A percentile compares a stretch with the other conserved stretches of the same genome.
These are phyloP conservation scores for Entomophthora muscae DNA, from an alignment of 371 early-diverging fungal genomes.

Conservation along the genomic window DNA sequence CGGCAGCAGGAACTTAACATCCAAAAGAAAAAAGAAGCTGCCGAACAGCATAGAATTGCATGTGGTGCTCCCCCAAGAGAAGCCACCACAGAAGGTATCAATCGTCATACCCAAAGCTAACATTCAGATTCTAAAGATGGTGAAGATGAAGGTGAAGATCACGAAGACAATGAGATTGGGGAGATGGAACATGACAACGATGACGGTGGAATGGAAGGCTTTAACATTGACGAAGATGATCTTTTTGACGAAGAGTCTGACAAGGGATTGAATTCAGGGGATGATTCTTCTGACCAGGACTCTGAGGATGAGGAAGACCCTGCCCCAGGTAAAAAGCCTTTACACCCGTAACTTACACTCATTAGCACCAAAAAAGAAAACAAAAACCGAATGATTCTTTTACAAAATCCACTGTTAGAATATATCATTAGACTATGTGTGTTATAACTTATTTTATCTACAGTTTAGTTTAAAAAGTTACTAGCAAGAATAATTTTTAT, in stretches of 20 bases:
- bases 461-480: no score
- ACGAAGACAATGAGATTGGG: slow-evolving; percentile 12
- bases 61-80: slow-evolving; percentile 13
- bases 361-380: background rate
- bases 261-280: slow-evolving; percentile 12
- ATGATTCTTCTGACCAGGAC: slow-evolving; percentile 12
- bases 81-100: background rate
- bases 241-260: slow-evolving; percentile 10
- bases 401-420: background rate
- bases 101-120: background rate
- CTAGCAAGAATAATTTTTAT: no score
- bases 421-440: no score
- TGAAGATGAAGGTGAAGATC: slow-evolving; percentile 11
- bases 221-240: slow-evolving; percentile 5
- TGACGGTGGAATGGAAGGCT: background rate
- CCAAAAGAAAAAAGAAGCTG: slow-evolving; percentile 44
- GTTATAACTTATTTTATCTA: no score
- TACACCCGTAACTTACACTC: background rate
- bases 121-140: background rate
- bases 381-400: background rate
- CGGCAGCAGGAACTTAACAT: slow-evolving; percentile 69
- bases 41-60: slow-evolving; percentile 21
- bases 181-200: slow-evolving; percentile 13
- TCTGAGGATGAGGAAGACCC: background rate
- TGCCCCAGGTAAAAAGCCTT: background rate